A percentile compares a stretch with the other conserved stretches of the same genome.
phyloP scores from a whole-genome alignment of 2,329 filamentous ascomycete genomes.

The Epichloe sibirici region DNA sequence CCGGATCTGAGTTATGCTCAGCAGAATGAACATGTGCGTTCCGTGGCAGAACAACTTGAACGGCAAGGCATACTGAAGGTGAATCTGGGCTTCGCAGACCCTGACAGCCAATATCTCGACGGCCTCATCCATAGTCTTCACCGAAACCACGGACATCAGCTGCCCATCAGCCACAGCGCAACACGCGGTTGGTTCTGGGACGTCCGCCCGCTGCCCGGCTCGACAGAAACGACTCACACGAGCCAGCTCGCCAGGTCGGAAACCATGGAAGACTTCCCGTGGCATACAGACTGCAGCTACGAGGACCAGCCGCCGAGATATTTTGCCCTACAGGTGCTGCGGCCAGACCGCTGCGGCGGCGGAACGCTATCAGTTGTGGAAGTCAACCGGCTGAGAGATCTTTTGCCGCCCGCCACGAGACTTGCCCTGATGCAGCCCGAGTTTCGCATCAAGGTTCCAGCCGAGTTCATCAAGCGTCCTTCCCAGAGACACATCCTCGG shows the following conservation, averaged over 20 bases:
- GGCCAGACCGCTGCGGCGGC: not conserved
- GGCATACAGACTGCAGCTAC: not conserved
- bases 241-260: not conserved
- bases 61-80: not conserved
- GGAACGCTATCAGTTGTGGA: not conserved
- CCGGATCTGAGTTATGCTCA: not conserved
- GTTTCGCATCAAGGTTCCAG: not conserved
- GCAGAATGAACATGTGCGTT: not conserved
- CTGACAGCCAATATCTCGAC: not conserved
- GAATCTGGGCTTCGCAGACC: not conserved
- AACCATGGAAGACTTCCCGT: not conserved
- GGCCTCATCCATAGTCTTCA: not conserved
- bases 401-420: not conserved
- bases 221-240: not conserved
- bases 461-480: not conserved
- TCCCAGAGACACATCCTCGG: not conserved
- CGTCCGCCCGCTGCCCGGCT: not conserved
- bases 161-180: not conserved
- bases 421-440: not conserved
- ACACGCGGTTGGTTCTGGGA: not conserved
- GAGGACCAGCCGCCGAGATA: not conserved
- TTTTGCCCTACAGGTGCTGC: not conserved
- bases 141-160: not conserved
- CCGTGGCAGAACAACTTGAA: not conserved
- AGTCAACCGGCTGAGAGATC: not conserved